A percentile compares a stretch with the other conserved stretches of the same genome.
Evolutionary conservation across 768 basidiomycete genomes (phyloP).

Genomic region (Russula earlei): DNA sequence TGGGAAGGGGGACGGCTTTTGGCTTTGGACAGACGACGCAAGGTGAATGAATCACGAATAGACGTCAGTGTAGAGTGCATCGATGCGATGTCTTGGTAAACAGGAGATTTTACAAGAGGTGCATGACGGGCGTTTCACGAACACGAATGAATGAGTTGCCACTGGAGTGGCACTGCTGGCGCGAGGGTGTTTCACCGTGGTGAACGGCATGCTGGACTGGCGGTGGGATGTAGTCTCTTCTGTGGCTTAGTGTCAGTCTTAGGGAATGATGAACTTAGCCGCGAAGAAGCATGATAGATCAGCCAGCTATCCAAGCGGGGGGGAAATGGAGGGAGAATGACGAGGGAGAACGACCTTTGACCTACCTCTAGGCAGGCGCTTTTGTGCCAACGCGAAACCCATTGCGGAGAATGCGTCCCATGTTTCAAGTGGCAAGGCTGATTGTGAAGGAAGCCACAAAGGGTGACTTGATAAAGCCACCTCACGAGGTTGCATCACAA

Average conservation of each 20-base stretch:
- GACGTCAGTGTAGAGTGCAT: not conserved
- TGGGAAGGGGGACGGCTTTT: not conserved
- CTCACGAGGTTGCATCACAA: not conserved
- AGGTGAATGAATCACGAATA: not conserved
- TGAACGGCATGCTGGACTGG: not conserved
- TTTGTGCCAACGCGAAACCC: not conserved
- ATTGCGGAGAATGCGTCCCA: not conserved
- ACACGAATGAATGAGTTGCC: not conserved
- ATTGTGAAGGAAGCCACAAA: not conserved
- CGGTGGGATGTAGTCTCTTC: not conserved
- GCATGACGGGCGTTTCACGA: not conserved
- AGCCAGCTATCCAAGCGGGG: not conserved
- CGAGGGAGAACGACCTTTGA: not conserved
- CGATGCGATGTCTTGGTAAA: not conserved
- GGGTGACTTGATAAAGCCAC: not conserved
- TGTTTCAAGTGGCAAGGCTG: not conserved
- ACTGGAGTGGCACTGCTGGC: not conserved
- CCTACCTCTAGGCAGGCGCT: not conserved
- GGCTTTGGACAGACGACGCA: not conserved
- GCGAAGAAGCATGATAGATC: not conserved
- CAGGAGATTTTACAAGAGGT: not conserved
- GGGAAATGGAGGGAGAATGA: not conserved
- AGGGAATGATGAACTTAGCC: not conserved
- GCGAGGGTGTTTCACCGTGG: not conserved
- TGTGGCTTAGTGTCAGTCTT: not conserved